A percentile compares a stretch with the other conserved stretches of the same genome.
Conservation (phyloP, 2,329 filamentous ascomycete species). For the Sclerotinia spermophila region DNA sequence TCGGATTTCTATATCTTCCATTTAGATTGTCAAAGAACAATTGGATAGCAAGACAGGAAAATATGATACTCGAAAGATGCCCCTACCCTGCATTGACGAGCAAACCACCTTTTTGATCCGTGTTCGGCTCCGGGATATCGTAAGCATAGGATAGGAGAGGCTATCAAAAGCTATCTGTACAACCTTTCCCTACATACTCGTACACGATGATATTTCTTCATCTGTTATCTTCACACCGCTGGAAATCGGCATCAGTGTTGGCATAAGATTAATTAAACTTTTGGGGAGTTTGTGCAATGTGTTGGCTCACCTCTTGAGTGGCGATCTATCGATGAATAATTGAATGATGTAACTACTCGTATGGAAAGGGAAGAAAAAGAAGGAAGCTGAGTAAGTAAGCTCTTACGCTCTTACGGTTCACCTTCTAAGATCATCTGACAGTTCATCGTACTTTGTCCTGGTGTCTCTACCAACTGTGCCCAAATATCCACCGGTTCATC, state of each 20-base stretch:
- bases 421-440: constrained; percentile 1
- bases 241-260: background rate
- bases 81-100: background rate
- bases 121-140: background rate
- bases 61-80: background rate
- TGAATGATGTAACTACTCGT: background rate
- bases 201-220: constrained; percentile 2
- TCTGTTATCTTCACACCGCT: background rate
- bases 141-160: background rate
- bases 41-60: background rate
- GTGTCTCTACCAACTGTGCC: background rate
- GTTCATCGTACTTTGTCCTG: background rate
- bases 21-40: background rate
- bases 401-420: constrained; percentile 5
- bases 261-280: background rate
- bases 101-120: background rate
- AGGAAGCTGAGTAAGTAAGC: background rate
- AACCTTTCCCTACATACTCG: constrained; percentile 3
- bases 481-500: constrained; percentile 4
- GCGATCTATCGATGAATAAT: background rate
- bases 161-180: background rate
- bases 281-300: background rate
- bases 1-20: background rate
- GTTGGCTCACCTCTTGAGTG: background rate
- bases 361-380: background rate